phyloP scores from a whole-genome alignment of 2,329 filamentous ascomycete genomes.

The Phialophora verrucosa region DNA sequence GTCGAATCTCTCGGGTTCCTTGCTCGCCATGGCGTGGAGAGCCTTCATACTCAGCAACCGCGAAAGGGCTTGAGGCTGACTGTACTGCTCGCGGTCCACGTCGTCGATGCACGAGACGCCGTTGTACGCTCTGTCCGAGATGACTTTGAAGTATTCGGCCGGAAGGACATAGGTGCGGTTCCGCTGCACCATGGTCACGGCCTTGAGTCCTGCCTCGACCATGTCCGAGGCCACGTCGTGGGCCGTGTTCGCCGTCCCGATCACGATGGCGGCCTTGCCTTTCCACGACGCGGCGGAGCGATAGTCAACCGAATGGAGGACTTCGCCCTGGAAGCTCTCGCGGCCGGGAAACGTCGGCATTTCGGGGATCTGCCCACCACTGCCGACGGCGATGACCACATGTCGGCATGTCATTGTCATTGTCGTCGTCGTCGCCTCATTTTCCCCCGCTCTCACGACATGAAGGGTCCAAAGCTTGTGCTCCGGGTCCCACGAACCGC shows the following conservation, averaged over 20 bases:
- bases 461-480: conserved; percentile 49
- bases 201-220: conserved; percentile 48
- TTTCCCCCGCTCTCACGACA: conserved; percentile 36
- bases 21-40: conserved; percentile 40
- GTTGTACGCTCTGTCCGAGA: conserved; percentile 37
- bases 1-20: conserved; percentile 48
- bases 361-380: conserved; percentile 42
- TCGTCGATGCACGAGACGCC: conserved; percentile 34
- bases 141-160: conserved; percentile 36
- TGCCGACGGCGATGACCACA: conserved; percentile 24
- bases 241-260: conserved; percentile 56
- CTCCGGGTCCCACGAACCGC: conserved; percentile 48
- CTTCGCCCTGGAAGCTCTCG: conserved; percentile 47
- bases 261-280: conserved; percentile 53
- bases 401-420: background rate
- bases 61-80: conserved; percentile 41
- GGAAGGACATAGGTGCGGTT: conserved; percentile 46
- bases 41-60: conserved; percentile 43
- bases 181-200: conserved; percentile 56
- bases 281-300: conserved; percentile 43
- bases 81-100: conserved; percentile 37
- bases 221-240: conserved; percentile 59
- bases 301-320: conserved; percentile 47
- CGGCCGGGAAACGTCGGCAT: conserved; percentile 40
- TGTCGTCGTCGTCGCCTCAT: background rate